Conservation (phyloP, 176 grass and related monocot species). For the sorghum (Sorghum bicolor) region Sorghum_bicolor_NCBIv3 NC_012878.2:51572501-51573000, state of each 20-base stretch:
- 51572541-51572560: slow-evolving; percentile 55
- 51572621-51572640: slow-evolving; percentile 91
- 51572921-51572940: slow-evolving; percentile 38
- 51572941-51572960: slow-evolving; percentile 66
- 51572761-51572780: neutral
- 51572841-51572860: slow-evolving; percentile 42
- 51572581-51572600: slow-evolving; percentile 60
- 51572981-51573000: slow-evolving; percentile 51
- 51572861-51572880: slow-evolving; percentile 46
- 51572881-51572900: slow-evolving; percentile 45
- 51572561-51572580: slow-evolving; percentile 72
- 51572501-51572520: slow-evolving; percentile 61
- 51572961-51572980: slow-evolving; percentile 66
- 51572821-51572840: slow-evolving; percentile 58
- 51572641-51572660: slow-evolving; percentile 66
- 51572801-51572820: slow-evolving; percentile 47
- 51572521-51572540: slow-evolving; percentile 53
- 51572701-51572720: neutral
- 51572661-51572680: slow-evolving; percentile 75
- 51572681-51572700: slow-evolving; percentile 71
- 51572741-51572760: neutral
- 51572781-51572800: neutral
- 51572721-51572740: neutral
- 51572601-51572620: slow-evolving; percentile 73
- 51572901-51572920: slow-evolving; percentile 66